Conservation (phyloP, 371 early-diverging fungal species). For the Thermomucor indicae-seudaticae region DNA sequence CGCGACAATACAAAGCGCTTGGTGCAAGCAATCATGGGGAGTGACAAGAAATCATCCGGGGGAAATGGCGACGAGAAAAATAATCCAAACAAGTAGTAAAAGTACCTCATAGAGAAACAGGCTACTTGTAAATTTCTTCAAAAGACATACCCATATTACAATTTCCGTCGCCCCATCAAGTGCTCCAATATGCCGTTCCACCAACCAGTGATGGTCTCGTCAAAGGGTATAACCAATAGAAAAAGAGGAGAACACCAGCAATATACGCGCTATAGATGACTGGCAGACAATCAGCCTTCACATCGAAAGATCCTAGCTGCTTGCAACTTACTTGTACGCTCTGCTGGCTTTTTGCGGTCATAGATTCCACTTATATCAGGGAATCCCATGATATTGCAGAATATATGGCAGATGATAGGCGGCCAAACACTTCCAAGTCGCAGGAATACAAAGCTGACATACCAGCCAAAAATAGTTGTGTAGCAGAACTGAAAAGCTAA, state of each 20-base stretch:
- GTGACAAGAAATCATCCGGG: conserved; percentile 7
- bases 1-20: conserved; percentile 12
- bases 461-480: conserved; percentile 72
- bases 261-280: conserved; percentile 9
- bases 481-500: conserved; percentile 58
- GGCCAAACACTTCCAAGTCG: conserved; percentile 41
- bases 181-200: no score
- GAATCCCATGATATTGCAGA: conserved; percentile 69
- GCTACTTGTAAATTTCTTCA: background rate
- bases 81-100: background rate
- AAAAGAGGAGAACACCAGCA: conserved; percentile 4
- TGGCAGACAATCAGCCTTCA: background rate
- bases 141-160: background rate
- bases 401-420: conserved; percentile 48
- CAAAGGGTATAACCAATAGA: conserved; percentile 10
- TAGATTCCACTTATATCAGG: conserved; percentile 39
- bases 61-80: conserved; percentile 9
- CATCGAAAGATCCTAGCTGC: background rate
- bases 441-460: conserved; percentile 53
- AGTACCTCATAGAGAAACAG: background rate
- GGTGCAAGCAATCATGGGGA: conserved; percentile 4
- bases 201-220: conserved; percentile 6
- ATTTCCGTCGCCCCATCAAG: no score
- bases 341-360: conserved; percentile 1
- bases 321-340: conserved; percentile 19